phyloP scores from a whole-genome alignment of 2,329 filamentous ascomycete species.

The Rhynchosporium agropyri region DNA sequence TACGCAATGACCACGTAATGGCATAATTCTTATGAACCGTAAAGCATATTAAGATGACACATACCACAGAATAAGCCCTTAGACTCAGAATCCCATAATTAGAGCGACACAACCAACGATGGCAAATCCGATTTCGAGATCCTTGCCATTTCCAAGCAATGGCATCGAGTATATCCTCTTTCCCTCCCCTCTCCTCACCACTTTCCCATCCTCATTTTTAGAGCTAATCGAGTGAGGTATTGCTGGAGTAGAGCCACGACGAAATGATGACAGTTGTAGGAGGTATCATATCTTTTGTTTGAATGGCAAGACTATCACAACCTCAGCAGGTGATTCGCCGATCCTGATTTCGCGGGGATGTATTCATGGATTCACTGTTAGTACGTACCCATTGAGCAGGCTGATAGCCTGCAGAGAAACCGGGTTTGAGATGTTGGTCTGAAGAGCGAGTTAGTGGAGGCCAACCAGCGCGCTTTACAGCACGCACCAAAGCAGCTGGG shows the following conservation, averaged over 20 bases:
- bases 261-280: slow-evolving; percentile 26
- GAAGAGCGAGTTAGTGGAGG: slow-evolving; percentile 14
- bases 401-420: too few species aligned
- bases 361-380: slow-evolving; percentile 21
- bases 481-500: slow-evolving; percentile 17
- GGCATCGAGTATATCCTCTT: slow-evolving; percentile 19
- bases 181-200: too few species aligned
- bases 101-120: slow-evolving; percentile 22
- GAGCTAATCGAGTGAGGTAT: too few species aligned
- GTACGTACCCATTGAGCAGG: not conserved
- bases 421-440: not conserved
- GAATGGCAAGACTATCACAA: slow-evolving; percentile 21
- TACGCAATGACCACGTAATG: slow-evolving; percentile 14
- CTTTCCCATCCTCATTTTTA: not conserved
- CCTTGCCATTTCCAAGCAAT: slow-evolving; percentile 20
- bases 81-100: slow-evolving; percentile 19
- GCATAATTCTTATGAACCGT: too few species aligned
- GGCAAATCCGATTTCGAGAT: slow-evolving; percentile 20
- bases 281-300: slow-evolving; percentile 21
- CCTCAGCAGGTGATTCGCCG: slow-evolving; percentile 20
- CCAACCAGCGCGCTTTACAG: slow-evolving; percentile 11
- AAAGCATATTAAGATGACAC: not conserved
- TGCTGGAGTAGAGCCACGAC: slow-evolving; percentile 21
- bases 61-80: slow-evolving; percentile 17
- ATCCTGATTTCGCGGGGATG: slow-evolving; percentile 17